phyloP scores from a whole-genome alignment of 192 early-diverging fungal genomes.

The Pilobolus umbonatus region DNA sequence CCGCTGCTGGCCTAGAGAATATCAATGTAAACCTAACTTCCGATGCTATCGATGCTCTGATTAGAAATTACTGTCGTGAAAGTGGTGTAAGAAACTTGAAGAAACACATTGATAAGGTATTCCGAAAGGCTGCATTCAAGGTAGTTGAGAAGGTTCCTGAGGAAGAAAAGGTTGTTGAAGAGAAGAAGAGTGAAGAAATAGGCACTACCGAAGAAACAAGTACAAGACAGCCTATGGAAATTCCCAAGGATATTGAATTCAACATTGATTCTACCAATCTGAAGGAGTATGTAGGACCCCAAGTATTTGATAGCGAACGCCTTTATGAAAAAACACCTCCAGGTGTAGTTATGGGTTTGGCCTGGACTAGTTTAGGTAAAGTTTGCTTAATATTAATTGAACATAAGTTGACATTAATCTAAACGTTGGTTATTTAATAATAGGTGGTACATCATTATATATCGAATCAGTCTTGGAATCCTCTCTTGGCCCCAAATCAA shows the following conservation, averaged over 20 bases:
- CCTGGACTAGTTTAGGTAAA: slow-evolving; percentile 94
- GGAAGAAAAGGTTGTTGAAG: slow-evolving; percentile 21
- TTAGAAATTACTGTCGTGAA: slow-evolving; percentile 92
- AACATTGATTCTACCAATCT: slow-evolving; percentile 67
- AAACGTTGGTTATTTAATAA: neutral
- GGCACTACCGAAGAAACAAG: slow-evolving; percentile 1
- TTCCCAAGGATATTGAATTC: slow-evolving; percentile 53
- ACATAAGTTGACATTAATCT: neutral
- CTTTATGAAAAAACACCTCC: slow-evolving; percentile 88
- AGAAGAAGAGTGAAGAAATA: slow-evolving; percentile 13
- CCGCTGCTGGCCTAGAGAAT: slow-evolving; percentile 73
- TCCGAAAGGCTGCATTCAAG: slow-evolving; percentile 91
- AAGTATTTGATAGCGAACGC: slow-evolving; percentile 82
- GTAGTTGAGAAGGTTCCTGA: slow-evolving; percentile 64
- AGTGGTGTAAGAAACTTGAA: slow-evolving; percentile 97
- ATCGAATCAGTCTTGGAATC: slow-evolving; percentile 93
- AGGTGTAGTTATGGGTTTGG: slow-evolving; percentile 97
- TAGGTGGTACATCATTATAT: slow-evolving; percentile 86
- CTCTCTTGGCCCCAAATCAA: slow-evolving; percentile 50
- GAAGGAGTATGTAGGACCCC: slow-evolving; percentile 91
- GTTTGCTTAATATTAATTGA: neutral
- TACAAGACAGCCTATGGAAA: slow-evolving; percentile 39
- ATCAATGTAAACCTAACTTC: slow-evolving; percentile 65
- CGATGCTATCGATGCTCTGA: slow-evolving; percentile 79
- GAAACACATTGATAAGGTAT: slow-evolving; percentile 99